phyloP scores from a whole-genome alignment of 2,329 filamentous ascomycete species.

The Bisporella sp. region DNA sequence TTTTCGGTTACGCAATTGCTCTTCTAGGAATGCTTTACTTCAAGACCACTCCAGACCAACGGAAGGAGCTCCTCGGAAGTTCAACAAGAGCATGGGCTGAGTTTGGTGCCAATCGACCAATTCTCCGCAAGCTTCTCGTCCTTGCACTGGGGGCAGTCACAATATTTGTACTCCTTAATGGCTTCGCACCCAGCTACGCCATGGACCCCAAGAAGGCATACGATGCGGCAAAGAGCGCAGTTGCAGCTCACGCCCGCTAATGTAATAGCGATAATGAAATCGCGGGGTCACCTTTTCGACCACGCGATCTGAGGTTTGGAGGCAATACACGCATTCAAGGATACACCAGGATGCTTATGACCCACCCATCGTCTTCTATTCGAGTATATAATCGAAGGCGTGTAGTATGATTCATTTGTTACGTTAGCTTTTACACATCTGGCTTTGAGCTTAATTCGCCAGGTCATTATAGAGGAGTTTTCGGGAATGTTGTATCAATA shows the following conservation, averaged over 20 bases:
- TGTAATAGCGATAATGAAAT: too few relatives aligned
- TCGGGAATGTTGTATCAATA: too few relatives aligned
- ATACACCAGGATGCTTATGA: too few relatives aligned
- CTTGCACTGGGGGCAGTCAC: conserved; percentile 55
- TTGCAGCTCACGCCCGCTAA: conserved; percentile 3
- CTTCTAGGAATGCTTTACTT: conserved; percentile 76
- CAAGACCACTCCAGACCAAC: conserved; percentile 76
- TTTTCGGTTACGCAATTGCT: conserved; percentile 78
- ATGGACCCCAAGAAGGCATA: conserved; percentile 39
- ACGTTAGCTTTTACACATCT: too few relatives aligned
- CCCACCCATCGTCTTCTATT: too few relatives aligned
- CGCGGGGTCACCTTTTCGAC: too few relatives aligned
- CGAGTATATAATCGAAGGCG: too few relatives aligned
- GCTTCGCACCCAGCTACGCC: conserved; percentile 55
- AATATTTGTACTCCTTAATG: conserved; percentile 64
- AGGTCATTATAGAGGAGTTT: too few relatives aligned
- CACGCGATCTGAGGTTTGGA: too few relatives aligned
- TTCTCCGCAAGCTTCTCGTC: conserved; percentile 70
- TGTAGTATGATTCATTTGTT: too few relatives aligned
- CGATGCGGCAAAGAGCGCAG: conserved; percentile 23
- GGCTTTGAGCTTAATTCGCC: too few relatives aligned
- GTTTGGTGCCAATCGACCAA: conserved; percentile 70
- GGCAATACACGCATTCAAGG: too few relatives aligned
- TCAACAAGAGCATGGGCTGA: conserved; percentile 77
- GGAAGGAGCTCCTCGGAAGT: conserved; percentile 72